Percentiles rank a stretch among this genome's conserved stretches.
Conservation (phyloP, 2,329 filamentous ascomycete genomes). For the Talaromyces sp. region DNA sequence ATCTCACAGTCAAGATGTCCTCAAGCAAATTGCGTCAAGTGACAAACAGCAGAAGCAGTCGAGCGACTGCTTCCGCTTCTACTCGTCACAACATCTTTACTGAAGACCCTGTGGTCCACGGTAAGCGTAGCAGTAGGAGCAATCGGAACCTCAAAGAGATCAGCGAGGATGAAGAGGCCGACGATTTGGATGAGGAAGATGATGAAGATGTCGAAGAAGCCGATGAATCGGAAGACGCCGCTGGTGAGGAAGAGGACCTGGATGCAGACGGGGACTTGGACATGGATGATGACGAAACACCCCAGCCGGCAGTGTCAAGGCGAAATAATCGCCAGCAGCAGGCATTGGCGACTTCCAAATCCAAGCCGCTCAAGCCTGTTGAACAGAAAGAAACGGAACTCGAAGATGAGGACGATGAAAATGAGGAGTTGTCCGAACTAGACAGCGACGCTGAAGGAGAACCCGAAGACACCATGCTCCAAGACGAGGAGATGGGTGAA, state of each 20-base stretch:
- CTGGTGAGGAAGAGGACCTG: conserved; percentile 36
- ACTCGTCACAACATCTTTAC: conserved; percentile 43
- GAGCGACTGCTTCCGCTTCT: conserved; percentile 14
- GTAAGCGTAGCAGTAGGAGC: conserved; percentile 46
- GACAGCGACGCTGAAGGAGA: conserved; percentile 50
- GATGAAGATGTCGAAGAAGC: conserved; percentile 44
- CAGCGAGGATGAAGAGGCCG: conserved; percentile 50
- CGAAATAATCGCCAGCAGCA: conserved; percentile 39
- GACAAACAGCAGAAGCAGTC: conserved; percentile 32
- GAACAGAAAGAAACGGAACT: conserved; percentile 43
- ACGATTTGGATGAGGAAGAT: conserved; percentile 37
- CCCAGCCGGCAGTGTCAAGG: conserved; percentile 37
- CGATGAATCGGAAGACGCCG: conserved; percentile 33
- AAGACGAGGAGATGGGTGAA: conserved; percentile 38
- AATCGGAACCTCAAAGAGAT: conserved; percentile 48
- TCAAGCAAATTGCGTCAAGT: conserved; percentile 51
- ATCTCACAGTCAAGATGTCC: conserved; percentile 51
- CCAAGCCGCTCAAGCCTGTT: conserved; percentile 43
- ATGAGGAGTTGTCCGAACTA: conserved; percentile 48
- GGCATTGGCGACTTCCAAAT: conserved; percentile 36
- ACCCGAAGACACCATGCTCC: conserved; percentile 47
- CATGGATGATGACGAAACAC: conserved; percentile 50
- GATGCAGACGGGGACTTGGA: conserved; percentile 40
- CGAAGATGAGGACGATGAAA: conserved; percentile 52
- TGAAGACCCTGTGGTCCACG: conserved; percentile 47